Evolutionary conservation across 805 yeast species (phyloP), one percentile per base, ranked within the genome.

Genomic region (Kodamaea laetipori): DNA sequence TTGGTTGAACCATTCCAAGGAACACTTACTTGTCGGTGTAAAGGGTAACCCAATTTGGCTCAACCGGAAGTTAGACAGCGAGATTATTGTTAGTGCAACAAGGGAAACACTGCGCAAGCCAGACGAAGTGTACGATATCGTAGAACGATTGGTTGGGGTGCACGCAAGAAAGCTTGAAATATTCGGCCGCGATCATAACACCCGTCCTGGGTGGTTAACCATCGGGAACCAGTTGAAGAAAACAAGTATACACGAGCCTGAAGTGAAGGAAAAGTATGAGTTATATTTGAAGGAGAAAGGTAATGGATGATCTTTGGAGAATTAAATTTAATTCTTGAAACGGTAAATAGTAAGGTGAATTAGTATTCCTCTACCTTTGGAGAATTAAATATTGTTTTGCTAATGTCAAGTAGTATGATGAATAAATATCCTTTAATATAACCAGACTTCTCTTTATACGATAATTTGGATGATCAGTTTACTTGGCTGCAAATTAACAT

Each of bases 1-100:
- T 61, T 90, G 98, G 98, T 71, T 90, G 41, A 90, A 90, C 58
- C 98, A 90, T 63, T 86, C 96, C 0, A 90, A 90, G 55, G 98
- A 90, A 61, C 97, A 90, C 60, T 68, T 89, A 34, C 64, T 90
- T 4, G 86, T 92, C 6, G 98, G 97, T 0, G 56, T 85, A 18
- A 90, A 90, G 56, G 97, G 97, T 0, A 59, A 78, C 31, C 90
- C 95, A 0, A 55, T 63, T 26, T 88, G 96, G 95, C 55, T 89
- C 19, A 78, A 77, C 44, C 67, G 72, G 41, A 72, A 77, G 23
- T 61, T 86, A 12, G 97, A 90, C 59, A 69, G 83, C 3, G 96
- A 90, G 57, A 66, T 84, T 5, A 73, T 90, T 33, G 92, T 89
- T 1, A 83, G 96, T 6, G 74, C 84, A 1, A 86, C 97, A 0